Conservation (phyloP, 208 protist species). For the Trichomonas gallinae region DNA sequence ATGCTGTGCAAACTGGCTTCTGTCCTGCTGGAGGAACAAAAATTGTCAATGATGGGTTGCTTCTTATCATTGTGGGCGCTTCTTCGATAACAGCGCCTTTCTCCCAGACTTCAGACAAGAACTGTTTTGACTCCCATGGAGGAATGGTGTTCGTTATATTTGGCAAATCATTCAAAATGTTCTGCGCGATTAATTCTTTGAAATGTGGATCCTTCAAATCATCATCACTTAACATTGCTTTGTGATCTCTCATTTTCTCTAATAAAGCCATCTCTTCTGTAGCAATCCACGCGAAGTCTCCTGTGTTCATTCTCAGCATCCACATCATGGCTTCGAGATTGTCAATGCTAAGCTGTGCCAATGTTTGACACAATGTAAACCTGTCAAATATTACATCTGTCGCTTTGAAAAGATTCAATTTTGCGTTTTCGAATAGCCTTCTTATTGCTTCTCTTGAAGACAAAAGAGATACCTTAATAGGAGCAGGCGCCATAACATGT, state of each 20-base stretch:
- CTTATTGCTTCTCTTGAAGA: neutral
- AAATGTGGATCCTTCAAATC: neutral
- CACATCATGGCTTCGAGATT: neutral
- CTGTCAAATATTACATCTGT: neutral
- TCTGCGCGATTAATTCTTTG: neutral
- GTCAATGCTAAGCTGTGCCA: neutral
- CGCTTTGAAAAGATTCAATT: neutral
- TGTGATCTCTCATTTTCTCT: neutral
- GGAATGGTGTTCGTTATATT: neutral
- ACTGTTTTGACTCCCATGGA: neutral
- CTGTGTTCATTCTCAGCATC: neutral
- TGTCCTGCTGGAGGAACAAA: neutral
- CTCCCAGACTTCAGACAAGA: neutral
- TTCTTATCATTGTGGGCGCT: neutral
- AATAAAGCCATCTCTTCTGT: neutral
- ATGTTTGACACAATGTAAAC: neutral
- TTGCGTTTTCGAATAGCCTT: neutral
- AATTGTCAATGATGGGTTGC: neutral
- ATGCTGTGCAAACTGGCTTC: neutral
- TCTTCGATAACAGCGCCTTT: neutral
- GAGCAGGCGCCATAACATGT: neutral
- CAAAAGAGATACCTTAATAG: neutral
- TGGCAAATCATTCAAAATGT: neutral
- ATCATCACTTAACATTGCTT: neutral
- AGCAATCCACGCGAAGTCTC: neutral